Conservation (phyloP, 768 basidiomycete genomes). For the Boletus reticuloceps region DNA sequence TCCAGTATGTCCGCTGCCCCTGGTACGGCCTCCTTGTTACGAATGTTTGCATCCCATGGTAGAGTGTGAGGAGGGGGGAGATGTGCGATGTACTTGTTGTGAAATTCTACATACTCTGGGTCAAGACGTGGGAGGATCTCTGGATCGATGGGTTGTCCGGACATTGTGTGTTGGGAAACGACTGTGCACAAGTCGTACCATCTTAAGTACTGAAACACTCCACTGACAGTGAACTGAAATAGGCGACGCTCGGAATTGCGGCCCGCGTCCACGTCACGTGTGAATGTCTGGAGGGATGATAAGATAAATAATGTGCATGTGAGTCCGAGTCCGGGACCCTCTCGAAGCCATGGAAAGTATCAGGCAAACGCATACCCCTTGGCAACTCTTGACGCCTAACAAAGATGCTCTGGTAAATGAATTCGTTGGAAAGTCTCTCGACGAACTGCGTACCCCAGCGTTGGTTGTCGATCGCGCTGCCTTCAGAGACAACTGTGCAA, state of each 20-base stretch:
- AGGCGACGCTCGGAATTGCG: background rate
- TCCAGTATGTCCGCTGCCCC: slow-evolving; percentile 55
- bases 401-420: slow-evolving; percentile 50
- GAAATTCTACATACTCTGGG: slow-evolving; percentile 64
- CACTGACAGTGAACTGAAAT: background rate
- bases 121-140: slow-evolving; percentile 56
- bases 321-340: background rate
- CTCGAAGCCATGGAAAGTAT: slow-evolving; percentile 19
- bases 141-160: slow-evolving; percentile 55
- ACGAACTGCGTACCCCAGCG: slow-evolving; percentile 69
- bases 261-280: slow-evolving; percentile 5
- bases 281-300: background rate
- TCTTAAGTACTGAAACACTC: slow-evolving; percentile 8
- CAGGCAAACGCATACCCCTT: slow-evolving; percentile 48
- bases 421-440: slow-evolving; percentile 57
- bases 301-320: background rate
- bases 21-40: slow-evolving; percentile 50
- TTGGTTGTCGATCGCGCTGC: slow-evolving; percentile 70
- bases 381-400: slow-evolving; percentile 38
- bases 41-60: slow-evolving; percentile 60
- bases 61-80: slow-evolving; percentile 51
- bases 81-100: slow-evolving; percentile 48
- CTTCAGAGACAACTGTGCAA: slow-evolving; percentile 71
- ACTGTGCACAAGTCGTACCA: background rate
- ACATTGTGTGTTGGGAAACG: slow-evolving; percentile 14